These are phyloP conservation scores for Rhinocladiella similis DNA, from an alignment of 2,329 filamentous ascomycete species.

Conservation along the genomic window DNA sequence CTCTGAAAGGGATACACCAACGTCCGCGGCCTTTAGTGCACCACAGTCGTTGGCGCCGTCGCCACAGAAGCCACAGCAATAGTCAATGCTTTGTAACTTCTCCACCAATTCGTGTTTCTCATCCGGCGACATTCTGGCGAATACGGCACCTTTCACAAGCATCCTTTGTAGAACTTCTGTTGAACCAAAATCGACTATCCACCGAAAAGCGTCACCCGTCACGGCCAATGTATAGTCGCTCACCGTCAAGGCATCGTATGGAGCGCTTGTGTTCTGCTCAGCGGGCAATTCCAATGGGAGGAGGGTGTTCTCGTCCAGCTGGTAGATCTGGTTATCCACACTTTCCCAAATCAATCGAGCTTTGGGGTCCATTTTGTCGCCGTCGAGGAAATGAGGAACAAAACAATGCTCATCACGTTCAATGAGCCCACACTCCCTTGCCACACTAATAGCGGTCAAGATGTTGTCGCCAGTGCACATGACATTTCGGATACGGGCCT, in stretches of 20 bases:
- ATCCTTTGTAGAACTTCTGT: conserved; percentile 75
- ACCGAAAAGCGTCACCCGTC: conserved; percentile 91
- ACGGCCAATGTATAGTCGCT: conserved; percentile 87
- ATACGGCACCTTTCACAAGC: conserved; percentile 88
- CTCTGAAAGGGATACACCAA: conserved; percentile 94
- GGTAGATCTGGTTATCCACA: conserved; percentile 80
- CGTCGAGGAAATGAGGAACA: conserved; percentile 80
- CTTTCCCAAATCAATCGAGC: conserved; percentile 85
- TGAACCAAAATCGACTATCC: conserved; percentile 88
- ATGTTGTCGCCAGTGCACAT: conserved; percentile 99
- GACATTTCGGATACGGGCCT: conserved; percentile 81
- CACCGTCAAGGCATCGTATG: conserved; percentile 78
- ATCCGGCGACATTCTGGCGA: conserved; percentile 97
- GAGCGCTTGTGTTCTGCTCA: conserved; percentile 76
- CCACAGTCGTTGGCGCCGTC: conserved; percentile 98
- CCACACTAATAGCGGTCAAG: conserved; percentile 92
- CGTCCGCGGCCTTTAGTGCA: conserved; percentile 93
- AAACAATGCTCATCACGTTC: conserved; percentile 84
- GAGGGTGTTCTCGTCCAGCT: conserved; percentile 76
- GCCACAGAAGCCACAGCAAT: conserved; percentile 93
- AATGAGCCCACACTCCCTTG: conserved; percentile 82
- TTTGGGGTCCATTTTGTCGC: conserved; percentile 71
- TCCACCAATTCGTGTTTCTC: conserved; percentile 98
- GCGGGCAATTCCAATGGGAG: conserved; percentile 69
- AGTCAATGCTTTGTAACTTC: conserved; percentile 93